Conservation (phyloP, 2,329 filamentous ascomycete species). For the Colletotrichum sp. region DNA sequence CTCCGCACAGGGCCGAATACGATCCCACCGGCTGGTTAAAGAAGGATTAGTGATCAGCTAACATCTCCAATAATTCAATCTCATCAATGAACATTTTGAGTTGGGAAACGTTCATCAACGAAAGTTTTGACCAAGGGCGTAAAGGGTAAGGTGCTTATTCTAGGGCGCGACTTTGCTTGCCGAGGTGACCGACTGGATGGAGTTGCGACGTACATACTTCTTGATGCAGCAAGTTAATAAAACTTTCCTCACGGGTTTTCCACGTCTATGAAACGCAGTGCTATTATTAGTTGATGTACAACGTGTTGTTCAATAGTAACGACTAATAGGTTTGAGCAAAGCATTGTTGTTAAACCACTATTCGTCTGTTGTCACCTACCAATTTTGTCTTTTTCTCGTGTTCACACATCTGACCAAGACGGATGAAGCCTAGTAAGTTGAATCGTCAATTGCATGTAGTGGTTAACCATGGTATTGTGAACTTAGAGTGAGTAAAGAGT, state of each 20-base stretch:
- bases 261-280: no score
- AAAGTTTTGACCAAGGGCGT: not conserved
- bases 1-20: not conserved
- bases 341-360: no score
- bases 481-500: rapidly evolving
- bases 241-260: no score
- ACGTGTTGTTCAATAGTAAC: no score
- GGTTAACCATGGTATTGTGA: rapidly evolving
- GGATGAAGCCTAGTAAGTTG: no score
- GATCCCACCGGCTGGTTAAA: not conserved
- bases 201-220: not conserved
- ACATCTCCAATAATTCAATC: not conserved
- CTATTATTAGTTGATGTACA: no score
- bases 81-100: rapidly evolving
- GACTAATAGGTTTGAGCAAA: no score
- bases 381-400: no score
- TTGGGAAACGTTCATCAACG: rapidly evolving
- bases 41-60: not conserved
- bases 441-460: no score
- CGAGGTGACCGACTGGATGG: not conserved
- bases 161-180: not conserved
- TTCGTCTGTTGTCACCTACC: no score
- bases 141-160: rapidly evolving
- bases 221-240: not conserved
- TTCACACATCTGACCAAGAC: no score